Evolutionary conservation across 2,329 filamentous ascomycete genomes (phyloP).

Genomic region (Fusarium anthophilum): DNA sequence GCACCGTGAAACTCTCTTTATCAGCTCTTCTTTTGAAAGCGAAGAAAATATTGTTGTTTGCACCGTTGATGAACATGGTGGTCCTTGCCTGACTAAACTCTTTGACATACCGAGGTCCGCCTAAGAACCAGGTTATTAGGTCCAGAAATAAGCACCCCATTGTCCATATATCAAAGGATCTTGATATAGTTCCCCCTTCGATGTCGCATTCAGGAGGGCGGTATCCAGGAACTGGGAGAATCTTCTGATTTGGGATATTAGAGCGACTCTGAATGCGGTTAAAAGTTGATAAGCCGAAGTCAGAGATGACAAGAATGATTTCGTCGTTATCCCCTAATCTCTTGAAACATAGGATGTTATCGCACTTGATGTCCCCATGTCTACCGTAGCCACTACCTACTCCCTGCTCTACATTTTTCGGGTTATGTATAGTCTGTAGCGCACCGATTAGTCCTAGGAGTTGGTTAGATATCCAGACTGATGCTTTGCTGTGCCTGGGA

Average conservation of each 20-base stretch:
- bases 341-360: neutral
- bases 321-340: neutral
- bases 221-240: neutral
- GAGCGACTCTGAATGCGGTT: neutral
- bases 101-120: neutral
- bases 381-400: neutral
- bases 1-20: neutral
- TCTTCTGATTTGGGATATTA: neutral
- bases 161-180: neutral
- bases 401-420: neutral
- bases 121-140: neutral
- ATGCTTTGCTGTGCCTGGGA: neutral
- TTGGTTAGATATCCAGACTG: neutral
- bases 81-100: neutral
- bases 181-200: neutral
- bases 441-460: neutral
- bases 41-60: neutral
- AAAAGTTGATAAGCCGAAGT: neutral
- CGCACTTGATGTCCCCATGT: neutral
- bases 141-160: neutral
- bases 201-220: neutral
- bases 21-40: neutral
- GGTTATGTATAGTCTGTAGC: neutral
- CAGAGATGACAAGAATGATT: neutral
- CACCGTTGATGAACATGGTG: neutral